A percentile compares a stretch with the other conserved stretches of the same genome.
phyloP scores from a whole-genome alignment of 2,329 filamentous ascomycete genomes.

The Colletotrichum kahawae region DNA sequence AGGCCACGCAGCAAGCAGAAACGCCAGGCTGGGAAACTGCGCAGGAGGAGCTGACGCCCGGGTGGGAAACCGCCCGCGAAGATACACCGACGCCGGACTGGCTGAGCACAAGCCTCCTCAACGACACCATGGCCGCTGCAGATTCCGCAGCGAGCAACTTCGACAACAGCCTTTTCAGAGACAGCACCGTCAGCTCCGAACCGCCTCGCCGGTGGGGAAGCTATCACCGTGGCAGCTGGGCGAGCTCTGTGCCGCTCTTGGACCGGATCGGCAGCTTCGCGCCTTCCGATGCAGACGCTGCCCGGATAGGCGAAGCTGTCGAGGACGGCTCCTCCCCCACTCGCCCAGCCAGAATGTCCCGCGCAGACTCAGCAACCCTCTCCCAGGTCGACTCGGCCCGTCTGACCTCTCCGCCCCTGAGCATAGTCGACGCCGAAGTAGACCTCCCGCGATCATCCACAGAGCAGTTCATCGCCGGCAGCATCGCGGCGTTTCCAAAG shows the following conservation, averaged over 20 bases:
- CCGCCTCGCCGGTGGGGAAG: constrained; percentile 20
- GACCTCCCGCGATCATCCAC: not conserved
- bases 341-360: not conserved
- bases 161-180: not conserved
- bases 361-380: constrained; percentile 20
- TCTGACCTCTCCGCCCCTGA: constrained; percentile 4
- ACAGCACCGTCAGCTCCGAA: constrained; percentile 13
- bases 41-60: constrained; percentile 1
- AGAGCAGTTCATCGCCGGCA: constrained; percentile 8
- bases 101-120: not conserved
- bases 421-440: not conserved
- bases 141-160: not conserved
- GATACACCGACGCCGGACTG: constrained; percentile 6
- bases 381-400: constrained; percentile 15
- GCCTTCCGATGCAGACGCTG: constrained; percentile 7
- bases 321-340: not conserved
- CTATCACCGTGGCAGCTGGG: constrained; percentile 21
- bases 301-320: not conserved
- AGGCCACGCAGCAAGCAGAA: constrained; percentile 3
- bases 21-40: constrained; percentile 12
- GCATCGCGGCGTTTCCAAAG: not conserved
- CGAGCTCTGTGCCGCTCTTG: constrained; percentile 22
- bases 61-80: constrained; percentile 2
- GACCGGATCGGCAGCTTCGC: constrained; percentile 23
- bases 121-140: not conserved